A percentile compares a stretch with the other conserved stretches of the same genome.
Evolutionary conservation across 192 early-diverging fungal species (phyloP).

Genomic region (Oehlia diaphana): DNA sequence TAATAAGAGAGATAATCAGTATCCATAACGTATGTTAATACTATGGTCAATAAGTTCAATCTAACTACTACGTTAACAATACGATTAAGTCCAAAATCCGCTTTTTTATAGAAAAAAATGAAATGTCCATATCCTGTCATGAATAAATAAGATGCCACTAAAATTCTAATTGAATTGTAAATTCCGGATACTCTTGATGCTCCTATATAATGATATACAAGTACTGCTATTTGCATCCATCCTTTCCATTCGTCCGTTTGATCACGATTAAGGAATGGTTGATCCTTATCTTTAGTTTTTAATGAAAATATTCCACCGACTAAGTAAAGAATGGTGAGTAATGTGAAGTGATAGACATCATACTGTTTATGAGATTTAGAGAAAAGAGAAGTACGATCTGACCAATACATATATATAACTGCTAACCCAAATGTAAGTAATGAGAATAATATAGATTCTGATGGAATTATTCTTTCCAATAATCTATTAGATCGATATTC

Average conservation of each 20-base stretch:
- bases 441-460: slow-evolving; percentile 36
- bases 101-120: slow-evolving; percentile 69
- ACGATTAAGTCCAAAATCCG: slow-evolving; percentile 64
- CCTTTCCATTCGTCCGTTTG: slow-evolving; percentile 89
- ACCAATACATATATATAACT: slow-evolving; percentile 61
- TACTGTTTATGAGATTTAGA: slow-evolving; percentile 67
- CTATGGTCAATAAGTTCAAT: slow-evolving; percentile 66
- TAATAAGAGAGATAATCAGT: slow-evolving; percentile 76
- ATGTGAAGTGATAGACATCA: slow-evolving; percentile 42
- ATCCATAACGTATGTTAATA: slow-evolving; percentile 66
- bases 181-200: slow-evolving; percentile 62
- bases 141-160: slow-evolving; percentile 79
- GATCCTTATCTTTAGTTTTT: slow-evolving; percentile 44
- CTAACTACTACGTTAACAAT: slow-evolving; percentile 63
- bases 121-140: slow-evolving; percentile 85
- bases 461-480: slow-evolving; percentile 29
- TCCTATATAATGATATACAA: slow-evolving; percentile 72
- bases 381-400: slow-evolving; percentile 70
- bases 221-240: slow-evolving; percentile 79
- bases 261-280: slow-evolving; percentile 65
- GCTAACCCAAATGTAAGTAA: slow-evolving; percentile 52
- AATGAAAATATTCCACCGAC: slow-evolving; percentile 48
- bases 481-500: neutral
- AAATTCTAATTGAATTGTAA: slow-evolving; percentile 71
- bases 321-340: slow-evolving; percentile 43